Base-by-base conservation (phyloP, 805 yeast species). In the Spathaspora sp. region DNA sequence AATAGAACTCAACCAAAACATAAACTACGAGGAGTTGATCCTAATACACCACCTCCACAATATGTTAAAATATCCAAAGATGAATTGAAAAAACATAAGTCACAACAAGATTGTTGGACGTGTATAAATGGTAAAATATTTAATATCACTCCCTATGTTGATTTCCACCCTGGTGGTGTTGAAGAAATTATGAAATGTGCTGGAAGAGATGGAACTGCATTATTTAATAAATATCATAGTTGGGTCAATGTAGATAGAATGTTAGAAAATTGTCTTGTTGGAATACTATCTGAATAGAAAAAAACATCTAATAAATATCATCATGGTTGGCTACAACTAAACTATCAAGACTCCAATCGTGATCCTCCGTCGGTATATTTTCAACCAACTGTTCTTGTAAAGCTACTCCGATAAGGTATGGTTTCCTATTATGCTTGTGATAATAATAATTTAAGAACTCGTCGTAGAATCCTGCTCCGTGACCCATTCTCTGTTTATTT, bases 381-480 rank as follows among this genome's bases (percentile, higher is more conserved):
- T 68, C 67, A 0, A 86, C 77, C 20, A 87, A 55, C 61, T 89
- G 96, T 58, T 83, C 83, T 12, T 66, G 54, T n/a, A 88, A 68
- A 0, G 90, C 90, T 2, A 87, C 64, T 0, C 92, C 96, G 1
- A 89, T 61, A 32, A 83, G 58, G 35, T 62, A 64, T 0, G 87
- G 86, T 16, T 45, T 56, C 19, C 52, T 52, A 3, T 59, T 54
- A 49, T 56, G 58, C 45, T 58, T 60, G 12, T 55, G 45, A 12
- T 45, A 16, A 51, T 67, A 63, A 20, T 51, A 57, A 44, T 40
- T 57, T 31, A 69, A 67, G 62, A 61, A 75, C 59, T 86, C 89
- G 64, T 93, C 99, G 65, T 94, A 93, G 65, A 81, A 91, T 0
- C 97, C 99, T 5, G 85, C 93, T 1, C 99, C 99, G 64, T 90